A percentile compares a stretch with the other conserved stretches of the same genome.
Conservation (phyloP, 2,329 filamentous ascomycete species). For the Aspergillus costaricaensis region DNA sequence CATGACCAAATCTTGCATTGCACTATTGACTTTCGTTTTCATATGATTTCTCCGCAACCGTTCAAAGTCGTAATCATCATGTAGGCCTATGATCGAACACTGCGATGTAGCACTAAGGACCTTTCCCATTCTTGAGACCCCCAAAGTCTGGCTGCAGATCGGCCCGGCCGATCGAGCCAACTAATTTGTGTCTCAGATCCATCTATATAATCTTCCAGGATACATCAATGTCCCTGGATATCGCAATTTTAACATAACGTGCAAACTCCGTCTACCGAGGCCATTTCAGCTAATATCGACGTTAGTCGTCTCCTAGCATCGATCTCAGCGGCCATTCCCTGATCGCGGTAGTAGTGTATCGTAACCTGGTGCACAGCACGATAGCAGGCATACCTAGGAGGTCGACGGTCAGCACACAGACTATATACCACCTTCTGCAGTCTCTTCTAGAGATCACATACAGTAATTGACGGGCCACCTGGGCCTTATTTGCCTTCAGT, state of each 20-base stretch:
- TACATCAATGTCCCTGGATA: background rate
- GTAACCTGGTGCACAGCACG: slow-evolving; percentile 40
- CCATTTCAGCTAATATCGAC: slow-evolving; percentile 33
- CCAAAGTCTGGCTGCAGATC: background rate
- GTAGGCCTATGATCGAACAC: background rate
- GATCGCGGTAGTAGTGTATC: slow-evolving; percentile 42
- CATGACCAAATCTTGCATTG: background rate
- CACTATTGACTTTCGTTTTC: background rate
- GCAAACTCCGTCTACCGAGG: slow-evolving; percentile 15
- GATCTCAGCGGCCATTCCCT: slow-evolving; percentile 39
- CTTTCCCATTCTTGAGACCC: background rate
- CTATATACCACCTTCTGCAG: background rate
- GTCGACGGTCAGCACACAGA: slow-evolving; percentile 3
- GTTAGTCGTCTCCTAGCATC: slow-evolving; percentile 40
- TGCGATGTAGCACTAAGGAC: background rate
- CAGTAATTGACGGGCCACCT: slow-evolving; percentile 38
- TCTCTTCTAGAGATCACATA: slow-evolving; percentile 24
- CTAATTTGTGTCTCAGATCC: background rate
- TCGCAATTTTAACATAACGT: background rate
- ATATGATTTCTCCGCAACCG: no score
- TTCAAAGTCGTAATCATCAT: background rate
- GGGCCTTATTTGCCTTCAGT: slow-evolving; percentile 24
- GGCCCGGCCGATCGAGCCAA: no score
- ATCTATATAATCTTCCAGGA: background rate
- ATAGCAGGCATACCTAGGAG: slow-evolving; percentile 42